Evolutionary conservation across 208 protist genomes (phyloP).

Genomic region (Balamuthia mandrillaris): DNA sequence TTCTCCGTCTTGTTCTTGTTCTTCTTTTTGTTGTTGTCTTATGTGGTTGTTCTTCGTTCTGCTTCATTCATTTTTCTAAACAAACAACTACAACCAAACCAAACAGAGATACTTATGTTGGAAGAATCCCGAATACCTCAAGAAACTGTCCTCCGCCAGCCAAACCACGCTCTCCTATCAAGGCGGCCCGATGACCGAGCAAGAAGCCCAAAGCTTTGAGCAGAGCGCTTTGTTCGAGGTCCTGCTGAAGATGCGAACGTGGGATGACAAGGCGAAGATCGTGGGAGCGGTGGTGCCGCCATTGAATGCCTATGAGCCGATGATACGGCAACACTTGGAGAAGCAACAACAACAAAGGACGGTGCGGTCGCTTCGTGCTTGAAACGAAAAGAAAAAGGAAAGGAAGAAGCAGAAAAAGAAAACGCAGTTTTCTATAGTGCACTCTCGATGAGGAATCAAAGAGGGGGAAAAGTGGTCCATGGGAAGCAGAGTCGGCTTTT

Average conservation of each 20-base stretch:
- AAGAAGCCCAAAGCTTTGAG: not conserved
- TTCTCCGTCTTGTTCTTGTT: not conserved
- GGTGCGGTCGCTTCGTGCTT: no score
- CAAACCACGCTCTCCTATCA: slow-evolving; percentile 23
- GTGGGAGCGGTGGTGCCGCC: not conserved
- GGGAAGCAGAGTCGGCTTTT: no score
- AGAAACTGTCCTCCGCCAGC: slow-evolving; percentile 30
- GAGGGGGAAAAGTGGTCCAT: no score
- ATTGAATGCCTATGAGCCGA: not conserved
- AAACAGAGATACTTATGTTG: not conserved
- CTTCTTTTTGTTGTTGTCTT: no score
- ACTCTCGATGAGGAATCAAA: no score
- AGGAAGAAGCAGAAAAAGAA: no score
- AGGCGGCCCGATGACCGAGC: slow-evolving; percentile 5
- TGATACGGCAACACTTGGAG: slow-evolving; percentile 11
- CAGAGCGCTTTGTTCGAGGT: not conserved
- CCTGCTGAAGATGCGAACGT: slow-evolving; percentile 20
- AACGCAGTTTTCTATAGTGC: no score
- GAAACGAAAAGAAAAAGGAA: no score
- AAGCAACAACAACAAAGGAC: no score
- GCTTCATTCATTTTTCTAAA: no score
- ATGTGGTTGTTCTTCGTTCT: no score
- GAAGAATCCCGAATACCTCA: not conserved
- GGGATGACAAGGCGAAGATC: slow-evolving; percentile 40
- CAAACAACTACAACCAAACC: no score